Evolutionary conservation across 192 early-diverging fungal genomes (phyloP).

Genomic region (Gamsiella multidivaricata): DNA sequence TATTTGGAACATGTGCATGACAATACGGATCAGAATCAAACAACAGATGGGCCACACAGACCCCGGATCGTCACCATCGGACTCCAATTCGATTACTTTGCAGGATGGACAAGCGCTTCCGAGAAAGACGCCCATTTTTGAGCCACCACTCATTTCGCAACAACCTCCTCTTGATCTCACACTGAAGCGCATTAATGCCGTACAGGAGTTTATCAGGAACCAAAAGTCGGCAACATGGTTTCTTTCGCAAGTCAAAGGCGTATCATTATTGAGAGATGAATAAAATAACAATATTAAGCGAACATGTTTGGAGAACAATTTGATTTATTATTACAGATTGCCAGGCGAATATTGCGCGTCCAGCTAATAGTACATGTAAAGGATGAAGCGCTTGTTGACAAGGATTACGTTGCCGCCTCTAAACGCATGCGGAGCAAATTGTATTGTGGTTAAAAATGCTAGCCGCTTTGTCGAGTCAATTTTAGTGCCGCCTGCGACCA

Average conservation of each 20-base stretch:
- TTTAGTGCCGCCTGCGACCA: no score
- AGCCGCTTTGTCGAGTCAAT: neutral
- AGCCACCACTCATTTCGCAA: conserved; percentile 29
- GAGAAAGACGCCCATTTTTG: conserved; percentile 22
- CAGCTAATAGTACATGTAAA: conserved; percentile 6
- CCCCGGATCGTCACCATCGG: neutral
- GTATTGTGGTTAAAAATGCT: neutral
- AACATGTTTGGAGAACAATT: no score
- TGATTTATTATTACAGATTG: conserved; percentile 2
- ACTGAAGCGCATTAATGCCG: conserved; percentile 9
- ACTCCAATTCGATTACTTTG: neutral
- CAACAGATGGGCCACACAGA: neutral
- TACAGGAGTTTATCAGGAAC: conserved; percentile 18
- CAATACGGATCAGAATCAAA: conserved; percentile 14
- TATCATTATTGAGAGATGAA: conserved; percentile 6
- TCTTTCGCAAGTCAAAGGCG: conserved; percentile 20
- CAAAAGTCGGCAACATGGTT: conserved; percentile 35
- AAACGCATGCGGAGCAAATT: conserved; percentile 9
- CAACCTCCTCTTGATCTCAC: conserved; percentile 45
- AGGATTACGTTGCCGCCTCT: conserved; percentile 22
- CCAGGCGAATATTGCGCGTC: neutral
- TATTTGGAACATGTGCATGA: conserved; percentile 52
- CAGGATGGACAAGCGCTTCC: conserved; percentile 7
- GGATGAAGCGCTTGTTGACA: neutral
- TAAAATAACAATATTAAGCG: neutral